These are phyloP conservation scores for Leccinum imitatum DNA, from an alignment of 768 basidiomycete species.

Conservation along the genomic window DNA sequence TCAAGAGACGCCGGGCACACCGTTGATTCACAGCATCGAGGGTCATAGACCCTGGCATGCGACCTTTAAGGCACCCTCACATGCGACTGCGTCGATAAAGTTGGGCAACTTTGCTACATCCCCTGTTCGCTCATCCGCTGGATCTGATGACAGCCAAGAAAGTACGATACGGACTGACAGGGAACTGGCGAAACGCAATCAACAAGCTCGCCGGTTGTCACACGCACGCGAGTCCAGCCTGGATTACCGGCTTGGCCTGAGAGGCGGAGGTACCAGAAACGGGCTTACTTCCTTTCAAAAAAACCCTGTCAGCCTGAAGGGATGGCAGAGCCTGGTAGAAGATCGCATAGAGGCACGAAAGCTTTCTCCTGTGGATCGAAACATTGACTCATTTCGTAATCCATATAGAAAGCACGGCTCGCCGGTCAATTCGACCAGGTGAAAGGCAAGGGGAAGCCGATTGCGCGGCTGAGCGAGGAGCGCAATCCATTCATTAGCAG, in stretches of 20 bases:
- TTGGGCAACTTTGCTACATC: constrained; percentile 44
- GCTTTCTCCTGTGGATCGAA: background rate
- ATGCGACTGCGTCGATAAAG: constrained; percentile 52
- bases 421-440: constrained; percentile 73
- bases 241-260: constrained; percentile 71
- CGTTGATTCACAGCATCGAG: constrained; percentile 53
- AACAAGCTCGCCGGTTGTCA: constrained; percentile 55
- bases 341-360: constrained; percentile 71
- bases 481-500: constrained; percentile 67
- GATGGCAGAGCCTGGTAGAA: constrained; percentile 75
- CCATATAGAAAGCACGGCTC: constrained; percentile 55
- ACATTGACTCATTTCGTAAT: background rate
- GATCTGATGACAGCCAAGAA: constrained; percentile 35
- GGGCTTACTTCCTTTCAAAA: constrained; percentile 27
- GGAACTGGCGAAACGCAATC: constrained; percentile 51
- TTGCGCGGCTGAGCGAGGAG: constrained; percentile 43
- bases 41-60: constrained; percentile 72
- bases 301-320: constrained; percentile 66
- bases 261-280: constrained; percentile 17
- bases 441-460: constrained; percentile 62
- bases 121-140: constrained; percentile 15
- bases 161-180: constrained; percentile 40
- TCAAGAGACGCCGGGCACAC: constrained; percentile 37
- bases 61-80: constrained; percentile 59
- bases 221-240: constrained; percentile 70